Conservation (phyloP, 106 monocot genomes). For the Xerophyta viscosa region DNA sequence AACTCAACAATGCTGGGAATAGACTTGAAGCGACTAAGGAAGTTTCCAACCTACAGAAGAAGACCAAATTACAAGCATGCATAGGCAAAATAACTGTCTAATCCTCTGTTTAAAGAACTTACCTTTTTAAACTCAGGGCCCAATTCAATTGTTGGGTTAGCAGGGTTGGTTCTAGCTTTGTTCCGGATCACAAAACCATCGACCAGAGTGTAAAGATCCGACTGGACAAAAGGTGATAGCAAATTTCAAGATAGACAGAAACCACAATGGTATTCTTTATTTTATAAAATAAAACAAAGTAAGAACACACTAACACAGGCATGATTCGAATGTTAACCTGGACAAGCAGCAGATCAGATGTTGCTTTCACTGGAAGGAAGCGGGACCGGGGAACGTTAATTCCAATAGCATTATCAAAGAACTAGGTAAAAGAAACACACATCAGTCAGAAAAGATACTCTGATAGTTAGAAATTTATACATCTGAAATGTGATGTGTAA, state of each 20-base stretch:
- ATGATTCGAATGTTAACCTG: constrained; percentile 45
- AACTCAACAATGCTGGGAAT: constrained; percentile 97
- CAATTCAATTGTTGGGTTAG: constrained; percentile 81
- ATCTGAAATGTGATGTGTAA: neutral
- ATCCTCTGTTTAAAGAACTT: neutral
- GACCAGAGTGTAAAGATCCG: constrained; percentile 85
- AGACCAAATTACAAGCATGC: neutral
- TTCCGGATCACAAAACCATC: constrained; percentile 83
- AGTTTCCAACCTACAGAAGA: constrained; percentile 62
- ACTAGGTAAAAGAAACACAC: constrained; percentile 34
- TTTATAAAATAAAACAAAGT: too few species aligned
- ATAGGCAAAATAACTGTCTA: too few species aligned
- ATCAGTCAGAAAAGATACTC: neutral
- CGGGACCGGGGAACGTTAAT: constrained; percentile 79
- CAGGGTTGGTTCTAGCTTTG: constrained; percentile 62
- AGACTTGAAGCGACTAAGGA: constrained; percentile 89
- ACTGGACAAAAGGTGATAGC: constrained; percentile 32
- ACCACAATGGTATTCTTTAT: too few species aligned
- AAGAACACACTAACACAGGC: too few species aligned
- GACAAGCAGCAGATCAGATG: constrained; percentile 89
- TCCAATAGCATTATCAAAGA: constrained; percentile 94
- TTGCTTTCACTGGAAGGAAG: constrained; percentile 87
- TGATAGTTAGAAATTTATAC: too few species aligned
- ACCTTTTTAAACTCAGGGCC: constrained; percentile 99
- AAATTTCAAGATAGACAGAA: too few species aligned